phyloP scores from a whole-genome alignment of 2,329 filamentous ascomycete genomes.

The Zymoseptoria passerinii region DNA sequence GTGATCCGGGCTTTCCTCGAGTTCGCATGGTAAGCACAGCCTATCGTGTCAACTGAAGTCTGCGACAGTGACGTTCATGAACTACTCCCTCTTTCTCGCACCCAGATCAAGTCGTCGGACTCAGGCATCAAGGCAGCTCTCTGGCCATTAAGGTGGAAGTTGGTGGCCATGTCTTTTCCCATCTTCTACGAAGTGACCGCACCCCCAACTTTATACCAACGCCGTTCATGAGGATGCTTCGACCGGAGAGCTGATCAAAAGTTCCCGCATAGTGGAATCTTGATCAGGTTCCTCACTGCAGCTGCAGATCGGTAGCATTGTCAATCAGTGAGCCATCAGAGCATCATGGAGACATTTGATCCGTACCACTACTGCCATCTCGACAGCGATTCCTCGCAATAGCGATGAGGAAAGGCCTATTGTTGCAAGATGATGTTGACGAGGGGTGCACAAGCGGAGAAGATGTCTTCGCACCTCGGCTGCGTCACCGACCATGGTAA shows the following conservation, averaged over 20 bases:
- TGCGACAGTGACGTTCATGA: no score
- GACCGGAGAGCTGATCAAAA: no score
- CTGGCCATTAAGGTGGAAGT: neutral
- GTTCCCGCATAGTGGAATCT: no score
- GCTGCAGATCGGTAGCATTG: no score
- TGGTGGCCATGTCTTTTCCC: neutral
- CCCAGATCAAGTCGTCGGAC: no score
- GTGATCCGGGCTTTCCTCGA: no score
- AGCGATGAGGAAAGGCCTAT: neutral
- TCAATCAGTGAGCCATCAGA: neutral
- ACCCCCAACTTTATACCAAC: neutral
- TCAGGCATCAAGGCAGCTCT: neutral
- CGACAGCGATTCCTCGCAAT: neutral
- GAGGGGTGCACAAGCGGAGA: neutral
- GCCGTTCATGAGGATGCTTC: neutral
- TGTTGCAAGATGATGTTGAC: neutral
- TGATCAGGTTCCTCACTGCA: no score
- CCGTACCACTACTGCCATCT: neutral
- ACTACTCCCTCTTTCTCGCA: no score
- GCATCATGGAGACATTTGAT: neutral
- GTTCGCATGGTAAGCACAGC: no score
- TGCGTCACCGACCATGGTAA: neutral
- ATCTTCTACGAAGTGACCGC: neutral
- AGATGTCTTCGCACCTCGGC: neutral
- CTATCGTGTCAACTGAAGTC: no score